Conservation (phyloP, 2,329 filamentous ascomycete genomes). For the Phialophora expanda region DNA sequence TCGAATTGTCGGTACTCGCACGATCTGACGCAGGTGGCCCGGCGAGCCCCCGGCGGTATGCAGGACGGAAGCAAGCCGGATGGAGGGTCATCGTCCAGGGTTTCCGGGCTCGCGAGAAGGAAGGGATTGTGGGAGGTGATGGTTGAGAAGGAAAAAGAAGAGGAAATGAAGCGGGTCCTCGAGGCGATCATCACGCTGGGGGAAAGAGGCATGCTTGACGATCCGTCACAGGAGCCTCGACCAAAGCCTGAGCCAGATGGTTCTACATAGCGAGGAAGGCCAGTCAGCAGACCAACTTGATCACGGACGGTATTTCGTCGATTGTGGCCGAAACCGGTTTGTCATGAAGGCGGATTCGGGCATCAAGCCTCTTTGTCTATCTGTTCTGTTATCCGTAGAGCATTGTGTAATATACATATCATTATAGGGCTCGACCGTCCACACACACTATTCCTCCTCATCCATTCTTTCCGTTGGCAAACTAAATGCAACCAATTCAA, state of each 20-base stretch:
- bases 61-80: background rate
- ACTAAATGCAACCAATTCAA: background rate
- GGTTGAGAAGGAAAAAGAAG: slow-evolving; percentile 50
- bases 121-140: slow-evolving; percentile 54
- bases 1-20: slow-evolving; percentile 52
- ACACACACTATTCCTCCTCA: background rate
- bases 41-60: background rate
- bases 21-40: slow-evolving; percentile 37
- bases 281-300: background rate
- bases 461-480: background rate
- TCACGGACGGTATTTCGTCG: background rate
- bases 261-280: background rate
- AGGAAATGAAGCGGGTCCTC: slow-evolving; percentile 50
- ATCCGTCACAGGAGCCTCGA: slow-evolving; percentile 1
- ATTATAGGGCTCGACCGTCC: background rate
- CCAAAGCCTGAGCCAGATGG: background rate
- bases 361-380: background rate
- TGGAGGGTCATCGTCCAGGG: background rate
- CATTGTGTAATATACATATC: background rate
- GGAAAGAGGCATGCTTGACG: slow-evolving; percentile 48
- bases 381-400: background rate
- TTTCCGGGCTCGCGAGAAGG: slow-evolving; percentile 35
- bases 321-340: background rate
- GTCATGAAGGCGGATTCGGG: background rate
- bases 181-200: slow-evolving; percentile 51